These are phyloP conservation scores for Hexamita inflata DNA, from an alignment of 208 protist genomes.

Conservation along the genomic window DNA sequence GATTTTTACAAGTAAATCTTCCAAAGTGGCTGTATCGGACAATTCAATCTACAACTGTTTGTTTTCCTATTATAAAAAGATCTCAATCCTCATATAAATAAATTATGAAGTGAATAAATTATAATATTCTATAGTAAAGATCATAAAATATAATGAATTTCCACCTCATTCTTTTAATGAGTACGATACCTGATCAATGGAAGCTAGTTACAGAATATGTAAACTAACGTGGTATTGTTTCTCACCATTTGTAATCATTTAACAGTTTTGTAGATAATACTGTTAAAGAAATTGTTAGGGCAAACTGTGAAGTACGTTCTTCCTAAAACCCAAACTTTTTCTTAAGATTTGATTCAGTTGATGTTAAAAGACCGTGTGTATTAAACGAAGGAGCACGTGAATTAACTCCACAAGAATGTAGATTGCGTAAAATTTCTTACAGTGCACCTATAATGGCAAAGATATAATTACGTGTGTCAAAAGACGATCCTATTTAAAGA, in stretches of 20 bases:
- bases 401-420: constrained; percentile 70
- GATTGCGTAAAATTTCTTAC: constrained; percentile 86
- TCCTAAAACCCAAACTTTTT: not conserved
- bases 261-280: not conserved
- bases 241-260: not conserved
- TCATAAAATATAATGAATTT: too few species aligned
- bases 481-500: constrained; percentile 43
- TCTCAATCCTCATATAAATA: too few species aligned
- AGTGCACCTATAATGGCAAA: constrained; percentile 61
- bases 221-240: not conserved
- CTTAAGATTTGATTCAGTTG: not conserved
- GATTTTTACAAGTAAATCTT: too few species aligned
- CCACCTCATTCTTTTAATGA: too few species aligned
- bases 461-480: constrained; percentile 60
- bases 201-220: not conserved
- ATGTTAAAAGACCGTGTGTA: not conserved
- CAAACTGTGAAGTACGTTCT: not conserved
- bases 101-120: too few species aligned
- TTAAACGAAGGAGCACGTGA: constrained; percentile 29
- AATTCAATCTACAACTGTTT: too few species aligned
- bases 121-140: too few species aligned
- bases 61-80: too few species aligned
- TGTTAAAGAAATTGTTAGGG: not conserved
- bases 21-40: too few species aligned
- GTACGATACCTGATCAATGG: too few species aligned